phyloP scores from a whole-genome alignment of 495 filamentous ascomycete genomes.

The Xylaria venustula region DNA sequence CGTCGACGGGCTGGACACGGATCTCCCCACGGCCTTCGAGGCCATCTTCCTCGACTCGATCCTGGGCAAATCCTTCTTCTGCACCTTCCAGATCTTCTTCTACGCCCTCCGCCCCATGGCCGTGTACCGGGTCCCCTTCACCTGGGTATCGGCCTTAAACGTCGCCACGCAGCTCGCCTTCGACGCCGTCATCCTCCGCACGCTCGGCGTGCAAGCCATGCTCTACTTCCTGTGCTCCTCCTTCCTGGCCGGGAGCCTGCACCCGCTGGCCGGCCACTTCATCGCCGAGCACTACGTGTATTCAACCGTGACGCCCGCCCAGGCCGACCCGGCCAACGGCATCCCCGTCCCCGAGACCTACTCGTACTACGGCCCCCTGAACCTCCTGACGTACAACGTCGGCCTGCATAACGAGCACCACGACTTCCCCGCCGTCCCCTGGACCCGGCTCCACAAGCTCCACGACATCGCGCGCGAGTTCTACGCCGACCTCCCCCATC shows the following conservation, averaged over 20 bases:
- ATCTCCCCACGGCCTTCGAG: constrained; percentile 90
- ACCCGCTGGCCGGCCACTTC: constrained; percentile 96
- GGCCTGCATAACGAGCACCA: constrained; percentile 98
- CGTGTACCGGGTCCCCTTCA: constrained; percentile 86
- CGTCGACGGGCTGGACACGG: constrained; percentile 93
- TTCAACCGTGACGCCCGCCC: constrained; percentile 58
- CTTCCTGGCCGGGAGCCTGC: constrained; percentile 90
- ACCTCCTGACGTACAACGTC: constrained; percentile 93
- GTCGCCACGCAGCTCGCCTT: constrained; percentile 72
- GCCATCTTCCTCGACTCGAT: constrained; percentile 94
- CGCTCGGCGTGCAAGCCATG: constrained; percentile 56
- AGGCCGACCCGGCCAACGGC: constrained; percentile 57
- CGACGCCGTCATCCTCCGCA: constrained; percentile 64
- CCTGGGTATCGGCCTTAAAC: constrained; percentile 80
- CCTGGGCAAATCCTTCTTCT: constrained; percentile 97
- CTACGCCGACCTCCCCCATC: constrained; percentile 82
- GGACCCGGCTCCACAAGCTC: constrained; percentile 76
- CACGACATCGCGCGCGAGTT: constrained; percentile 86
- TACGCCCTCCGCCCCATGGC: constrained; percentile 98
- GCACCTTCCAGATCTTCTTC: constrained; percentile 99
- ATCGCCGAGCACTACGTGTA: constrained; percentile 99
- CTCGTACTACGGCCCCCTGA: constrained; percentile 93
- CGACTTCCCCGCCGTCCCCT: constrained; percentile 95
- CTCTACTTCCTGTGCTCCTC: constrained; percentile 80
- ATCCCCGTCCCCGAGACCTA: constrained; percentile 87